These are phyloP conservation scores for Nannochloropsis gaditana DNA, from an alignment of 108 stramenopile species.

Conservation along the genomic window DNA sequence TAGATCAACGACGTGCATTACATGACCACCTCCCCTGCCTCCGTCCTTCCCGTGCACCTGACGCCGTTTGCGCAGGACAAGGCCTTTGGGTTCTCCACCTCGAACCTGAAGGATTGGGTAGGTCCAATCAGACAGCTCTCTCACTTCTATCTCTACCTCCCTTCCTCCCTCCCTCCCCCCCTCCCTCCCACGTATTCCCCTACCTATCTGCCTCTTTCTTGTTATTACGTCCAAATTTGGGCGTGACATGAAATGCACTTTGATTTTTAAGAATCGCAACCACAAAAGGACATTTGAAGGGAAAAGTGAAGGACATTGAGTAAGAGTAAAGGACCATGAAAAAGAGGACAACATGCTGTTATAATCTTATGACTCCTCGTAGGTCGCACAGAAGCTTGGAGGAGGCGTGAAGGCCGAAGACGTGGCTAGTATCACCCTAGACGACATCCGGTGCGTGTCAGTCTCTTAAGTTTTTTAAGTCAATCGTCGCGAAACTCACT, in stretches of 20 bases:
- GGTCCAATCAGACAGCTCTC: not conserved
- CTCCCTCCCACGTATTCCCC: too few relatives aligned
- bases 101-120: constrained; percentile 45
- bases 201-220: too few relatives aligned
- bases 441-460: constrained; percentile 5
- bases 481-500: not conserved
- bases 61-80: constrained; percentile 52
- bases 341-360: not conserved
- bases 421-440: not conserved
- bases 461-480: not conserved
- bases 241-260: too few relatives aligned
- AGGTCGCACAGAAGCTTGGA: constrained; percentile 43
- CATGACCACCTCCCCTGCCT: constrained; percentile 20
- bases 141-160: too few relatives aligned
- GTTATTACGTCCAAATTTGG: too few relatives aligned
- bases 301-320: not conserved
- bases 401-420: not conserved
- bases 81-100: constrained; percentile 50
- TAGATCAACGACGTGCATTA: constrained; percentile 47
- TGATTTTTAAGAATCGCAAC: too few relatives aligned
- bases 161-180: too few relatives aligned
- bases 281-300: not conserved
- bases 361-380: not conserved
- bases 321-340: not conserved
- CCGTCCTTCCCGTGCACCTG: constrained; percentile 40